Percentiles rank a stretch among this genome's conserved stretches.
Evolutionary conservation across 1,284 basidiomycete genomes (phyloP).

Genomic region (Phylloporus sp.): DNA sequence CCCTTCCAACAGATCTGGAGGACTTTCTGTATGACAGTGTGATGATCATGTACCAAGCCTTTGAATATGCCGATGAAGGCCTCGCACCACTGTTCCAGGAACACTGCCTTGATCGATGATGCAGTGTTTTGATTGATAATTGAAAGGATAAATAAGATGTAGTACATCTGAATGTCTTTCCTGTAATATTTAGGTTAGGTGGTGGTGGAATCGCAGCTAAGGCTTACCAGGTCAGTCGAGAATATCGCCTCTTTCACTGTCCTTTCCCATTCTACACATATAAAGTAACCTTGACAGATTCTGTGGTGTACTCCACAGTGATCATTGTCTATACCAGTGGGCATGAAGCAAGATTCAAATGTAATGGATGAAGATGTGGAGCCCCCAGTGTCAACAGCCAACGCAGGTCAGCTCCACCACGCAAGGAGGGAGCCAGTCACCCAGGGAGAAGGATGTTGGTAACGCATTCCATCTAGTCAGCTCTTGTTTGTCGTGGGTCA

Average conservation of each 20-base stretch:
- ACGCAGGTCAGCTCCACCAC: too few relatives aligned
- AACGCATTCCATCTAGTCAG: too few relatives aligned
- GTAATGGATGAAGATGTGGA: too few relatives aligned
- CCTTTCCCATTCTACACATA: constrained; percentile 66
- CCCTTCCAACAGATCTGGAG: constrained; percentile 61
- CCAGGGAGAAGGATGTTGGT: too few relatives aligned
- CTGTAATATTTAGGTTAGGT: constrained; percentile 5
- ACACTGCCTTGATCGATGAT: constrained; percentile 57
- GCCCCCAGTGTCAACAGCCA: too few relatives aligned
- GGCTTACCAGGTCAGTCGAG: constrained; percentile 59
- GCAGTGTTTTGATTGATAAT: constrained; percentile 57
- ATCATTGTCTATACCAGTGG: too few relatives aligned
- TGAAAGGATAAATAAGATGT: constrained; percentile 69
- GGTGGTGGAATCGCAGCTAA: neutral
- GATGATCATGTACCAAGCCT: constrained; percentile 65
- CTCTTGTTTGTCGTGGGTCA: too few relatives aligned
- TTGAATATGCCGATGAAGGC: constrained; percentile 69
- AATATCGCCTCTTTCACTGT: constrained; percentile 43
- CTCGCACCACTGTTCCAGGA: constrained; percentile 71
- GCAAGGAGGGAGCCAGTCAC: too few relatives aligned
- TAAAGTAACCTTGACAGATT: constrained; percentile 65
- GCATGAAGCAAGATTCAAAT: too few relatives aligned
- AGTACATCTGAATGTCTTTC: constrained; percentile 74
- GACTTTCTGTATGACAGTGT: constrained; percentile 55
- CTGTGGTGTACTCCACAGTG: too few relatives aligned